Evolutionary conservation across 805 yeast genomes (phyloP).

Genomic region (Metschnikowia rubicola): DNA sequence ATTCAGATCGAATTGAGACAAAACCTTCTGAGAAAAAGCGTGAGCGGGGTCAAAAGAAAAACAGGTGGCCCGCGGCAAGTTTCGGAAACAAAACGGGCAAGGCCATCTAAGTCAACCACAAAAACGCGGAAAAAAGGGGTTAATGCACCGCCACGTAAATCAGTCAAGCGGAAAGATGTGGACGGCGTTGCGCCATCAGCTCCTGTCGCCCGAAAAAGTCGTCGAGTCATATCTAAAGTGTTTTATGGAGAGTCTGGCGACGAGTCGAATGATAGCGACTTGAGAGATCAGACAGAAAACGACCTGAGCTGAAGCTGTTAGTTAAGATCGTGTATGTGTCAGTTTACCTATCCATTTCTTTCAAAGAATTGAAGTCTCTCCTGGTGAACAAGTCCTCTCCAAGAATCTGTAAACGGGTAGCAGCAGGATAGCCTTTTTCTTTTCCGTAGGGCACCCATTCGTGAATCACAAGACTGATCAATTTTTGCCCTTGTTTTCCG

Average conservation of each 20-base stretch:
- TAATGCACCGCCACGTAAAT: not conserved
- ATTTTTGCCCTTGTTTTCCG: constrained; percentile 67
- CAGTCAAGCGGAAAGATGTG: not conserved
- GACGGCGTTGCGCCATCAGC: constrained; percentile 14
- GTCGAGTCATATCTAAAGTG: constrained; percentile 14
- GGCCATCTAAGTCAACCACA: not conserved
- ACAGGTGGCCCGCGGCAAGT: not conserved
- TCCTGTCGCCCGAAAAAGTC: constrained; percentile 25
- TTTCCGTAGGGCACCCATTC: constrained; percentile 53
- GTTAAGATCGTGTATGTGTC: no score
- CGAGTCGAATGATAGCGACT: constrained; percentile 18
- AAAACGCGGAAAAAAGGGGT: not conserved
- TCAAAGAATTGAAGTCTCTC: constrained; percentile 45
- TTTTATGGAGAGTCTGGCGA: constrained; percentile 16
- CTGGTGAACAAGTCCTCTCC: constrained; percentile 72
- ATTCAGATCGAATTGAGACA: constrained; percentile 36
- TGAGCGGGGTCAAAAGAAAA: not conserved
- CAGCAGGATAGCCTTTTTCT: constrained; percentile 63
- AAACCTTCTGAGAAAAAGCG: not conserved
- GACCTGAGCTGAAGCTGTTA: no score
- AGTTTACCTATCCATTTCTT: constrained; percentile 37
- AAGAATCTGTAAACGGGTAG: constrained; percentile 68
- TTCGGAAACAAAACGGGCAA: not conserved
- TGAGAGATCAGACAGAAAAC: not conserved
- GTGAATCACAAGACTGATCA: constrained; percentile 45